phyloP scores from a whole-genome alignment of 768 basidiomycete species.

The Jaapia argillacea region DNA sequence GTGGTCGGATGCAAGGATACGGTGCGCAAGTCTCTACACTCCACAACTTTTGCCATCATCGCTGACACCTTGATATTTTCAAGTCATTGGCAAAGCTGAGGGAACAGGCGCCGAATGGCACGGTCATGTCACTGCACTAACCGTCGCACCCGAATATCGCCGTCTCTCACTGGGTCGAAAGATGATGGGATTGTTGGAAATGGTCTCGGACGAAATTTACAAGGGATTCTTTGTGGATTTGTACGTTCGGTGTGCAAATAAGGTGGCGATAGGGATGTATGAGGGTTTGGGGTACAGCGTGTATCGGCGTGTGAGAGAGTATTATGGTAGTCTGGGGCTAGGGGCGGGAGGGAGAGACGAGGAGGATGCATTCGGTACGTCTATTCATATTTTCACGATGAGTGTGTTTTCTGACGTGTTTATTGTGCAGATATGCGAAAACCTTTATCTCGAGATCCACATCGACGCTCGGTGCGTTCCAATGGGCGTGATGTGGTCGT shows the following conservation, averaged over 20 bases:
- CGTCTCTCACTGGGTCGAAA: constrained; percentile 77
- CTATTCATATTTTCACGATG: neutral
- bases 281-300: constrained; percentile 91
- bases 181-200: constrained; percentile 83
- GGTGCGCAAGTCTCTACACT: constrained; percentile 37
- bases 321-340: constrained; percentile 69
- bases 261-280: constrained; percentile 83
- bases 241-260: constrained; percentile 85
- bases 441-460: constrained; percentile 52
- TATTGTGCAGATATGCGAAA: constrained; percentile 54
- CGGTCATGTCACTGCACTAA: constrained; percentile 91
- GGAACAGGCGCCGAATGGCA: constrained; percentile 71
- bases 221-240: constrained; percentile 90
- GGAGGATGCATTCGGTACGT: constrained; percentile 84
- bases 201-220: constrained; percentile 73
- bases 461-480: constrained; percentile 53
- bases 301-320: constrained; percentile 83
- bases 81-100: constrained; percentile 93
- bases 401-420: neutral
- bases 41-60: neutral
- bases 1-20: constrained; percentile 86
- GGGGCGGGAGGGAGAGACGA: constrained; percentile 76
- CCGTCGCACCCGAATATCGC: constrained; percentile 90
- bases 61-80: neutral
- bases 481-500: constrained; percentile 72